Conservation (phyloP, 176 grass and related monocot species). For the Oryza australiensis region DNA sequence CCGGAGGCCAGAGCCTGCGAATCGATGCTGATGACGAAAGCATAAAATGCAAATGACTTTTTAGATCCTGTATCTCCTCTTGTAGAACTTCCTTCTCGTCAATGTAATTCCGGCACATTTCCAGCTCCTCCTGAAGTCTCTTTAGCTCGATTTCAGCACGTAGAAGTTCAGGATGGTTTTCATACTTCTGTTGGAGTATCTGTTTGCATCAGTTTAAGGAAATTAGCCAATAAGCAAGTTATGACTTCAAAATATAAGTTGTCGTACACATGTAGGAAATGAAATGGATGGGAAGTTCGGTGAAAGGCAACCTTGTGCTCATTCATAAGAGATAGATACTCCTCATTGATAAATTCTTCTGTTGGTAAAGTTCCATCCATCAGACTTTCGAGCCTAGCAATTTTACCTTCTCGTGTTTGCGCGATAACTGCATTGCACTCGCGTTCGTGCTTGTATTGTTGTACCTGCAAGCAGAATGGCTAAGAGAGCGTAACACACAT, state of each 20-base stretch:
- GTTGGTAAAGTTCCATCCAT: conserved; percentile 96
- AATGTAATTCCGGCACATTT: conserved; percentile 60
- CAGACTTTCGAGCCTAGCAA: conserved; percentile 92
- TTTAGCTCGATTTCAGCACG: conserved; percentile 74
- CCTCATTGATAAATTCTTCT: conserved; percentile 89
- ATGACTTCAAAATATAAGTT: not conserved
- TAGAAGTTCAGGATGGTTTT: conserved; percentile 86
- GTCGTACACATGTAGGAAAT: not conserved
- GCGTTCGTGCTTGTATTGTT: conserved; percentile 96
- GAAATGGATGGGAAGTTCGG: not conserved
- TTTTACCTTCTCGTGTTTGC: conserved; percentile 91
- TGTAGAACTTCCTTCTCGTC: conserved; percentile 84
- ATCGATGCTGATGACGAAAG: conserved; percentile 57
- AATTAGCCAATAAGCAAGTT: conserved; percentile 23
- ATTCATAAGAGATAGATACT: conserved; percentile 80
- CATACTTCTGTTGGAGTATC: conserved; percentile 84
- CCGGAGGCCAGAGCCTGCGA: conserved; percentile 38
- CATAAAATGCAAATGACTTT: conserved; percentile 74
- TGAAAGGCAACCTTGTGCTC: conserved; percentile 71
- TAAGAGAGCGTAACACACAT: conserved; percentile 7
- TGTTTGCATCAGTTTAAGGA: conserved; percentile 35
- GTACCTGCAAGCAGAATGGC: conserved; percentile 56
- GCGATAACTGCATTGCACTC: conserved; percentile 97
- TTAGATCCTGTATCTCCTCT: conserved; percentile 92
- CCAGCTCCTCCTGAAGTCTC: conserved; percentile 70